A percentile compares a stretch with the other conserved stretches of the same genome.
Conservation (phyloP, 495 filamentous ascomycete genomes). For the Penicillium coffeae region DNA sequence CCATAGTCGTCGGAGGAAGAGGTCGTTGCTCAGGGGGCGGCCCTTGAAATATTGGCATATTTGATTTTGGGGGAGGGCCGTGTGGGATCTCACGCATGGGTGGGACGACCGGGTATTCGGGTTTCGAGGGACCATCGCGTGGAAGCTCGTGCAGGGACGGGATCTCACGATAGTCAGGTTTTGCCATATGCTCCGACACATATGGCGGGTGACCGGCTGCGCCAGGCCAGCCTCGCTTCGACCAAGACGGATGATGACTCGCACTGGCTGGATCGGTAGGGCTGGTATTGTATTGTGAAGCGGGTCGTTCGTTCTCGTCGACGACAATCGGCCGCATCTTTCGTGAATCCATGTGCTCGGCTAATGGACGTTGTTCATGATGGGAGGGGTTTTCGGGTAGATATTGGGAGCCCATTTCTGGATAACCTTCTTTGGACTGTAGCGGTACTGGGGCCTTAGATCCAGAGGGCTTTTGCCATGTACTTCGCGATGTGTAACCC, state of each 20-base stretch:
- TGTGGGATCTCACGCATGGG: conserved; percentile 42
- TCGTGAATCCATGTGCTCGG: conserved; percentile 33
- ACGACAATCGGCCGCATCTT: conserved; percentile 45
- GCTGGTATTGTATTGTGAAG: conserved; percentile 35
- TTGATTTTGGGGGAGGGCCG: conserved; percentile 32
- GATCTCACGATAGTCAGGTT: conserved; percentile 42
- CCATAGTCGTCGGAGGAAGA: conserved; percentile 26
- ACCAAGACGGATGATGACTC: conserved; percentile 32
- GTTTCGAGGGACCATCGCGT: conserved; percentile 37
- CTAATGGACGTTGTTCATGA: conserved; percentile 40
- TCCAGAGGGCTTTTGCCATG: conserved; percentile 65
- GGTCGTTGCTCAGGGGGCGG: conserved; percentile 37
- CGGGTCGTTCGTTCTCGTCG: conserved; percentile 42
- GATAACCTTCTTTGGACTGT: conserved; percentile 77
- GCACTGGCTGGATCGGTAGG: conserved; percentile 34
- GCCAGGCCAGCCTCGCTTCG: conserved; percentile 36
- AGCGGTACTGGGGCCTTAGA: conserved; percentile 67
- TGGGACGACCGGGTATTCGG: conserved; percentile 42
- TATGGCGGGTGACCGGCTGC: conserved; percentile 30
- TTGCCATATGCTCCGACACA: conserved; percentile 34
- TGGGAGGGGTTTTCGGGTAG: conserved; percentile 49
- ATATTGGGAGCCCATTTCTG: conserved; percentile 44
- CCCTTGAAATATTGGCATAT: conserved; percentile 32
- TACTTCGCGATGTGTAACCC: conserved; percentile 79
- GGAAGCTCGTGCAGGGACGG: conserved; percentile 42